Evolutionary conservation across 306 rosid genomes (phyloP), one percentile per base, ranked within the genome.

Genomic region (Arachis hypogaea): DNA sequence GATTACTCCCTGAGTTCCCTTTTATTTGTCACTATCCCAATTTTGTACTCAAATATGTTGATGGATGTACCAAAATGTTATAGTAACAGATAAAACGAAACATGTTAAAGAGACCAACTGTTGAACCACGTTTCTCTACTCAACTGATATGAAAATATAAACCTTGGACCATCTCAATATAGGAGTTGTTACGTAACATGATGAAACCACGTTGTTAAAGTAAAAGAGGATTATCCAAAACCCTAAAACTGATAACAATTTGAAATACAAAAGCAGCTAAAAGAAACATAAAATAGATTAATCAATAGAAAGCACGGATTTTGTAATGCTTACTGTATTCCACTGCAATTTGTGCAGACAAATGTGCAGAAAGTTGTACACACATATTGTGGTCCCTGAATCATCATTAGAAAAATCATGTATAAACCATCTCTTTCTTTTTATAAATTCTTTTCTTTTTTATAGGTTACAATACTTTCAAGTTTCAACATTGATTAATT

Each of bases 311-410:
- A 7, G 22, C 33, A 4, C 58, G 10, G 28, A 44, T 30, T 46
- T 50, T 11, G 38, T 54, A 14, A 68, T 69, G 55, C 96, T 82
- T 83, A 94, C 98, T 94, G 98, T 66, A 94, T 86, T 43, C 98
- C 98, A 76, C 98, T 94, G 86, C 98, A 94, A 67, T 80, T 91
- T 79, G 93, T 91, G 82, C 98, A 91, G 58, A 92, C 86, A 64
- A 89, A 94, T 50, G 97, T 91, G 54, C 78, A 80, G 86, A 94
- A 91, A 69, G 93, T 94, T 54, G 93, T 88, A 76, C 97, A 91
- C 9, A 89, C 97, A 79, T 94, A 94, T 77, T 92, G 98, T 29
- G 98, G 96, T 59, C 97, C 99, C 99, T 94, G 79, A 80, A 68
- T 16, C 79, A 77, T 68, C 52, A 47, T 47, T 9, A 12, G 11